Base-by-base conservation (phyloP, 164 flowering plant species). In the Nymphaea thermarum region DNA sequence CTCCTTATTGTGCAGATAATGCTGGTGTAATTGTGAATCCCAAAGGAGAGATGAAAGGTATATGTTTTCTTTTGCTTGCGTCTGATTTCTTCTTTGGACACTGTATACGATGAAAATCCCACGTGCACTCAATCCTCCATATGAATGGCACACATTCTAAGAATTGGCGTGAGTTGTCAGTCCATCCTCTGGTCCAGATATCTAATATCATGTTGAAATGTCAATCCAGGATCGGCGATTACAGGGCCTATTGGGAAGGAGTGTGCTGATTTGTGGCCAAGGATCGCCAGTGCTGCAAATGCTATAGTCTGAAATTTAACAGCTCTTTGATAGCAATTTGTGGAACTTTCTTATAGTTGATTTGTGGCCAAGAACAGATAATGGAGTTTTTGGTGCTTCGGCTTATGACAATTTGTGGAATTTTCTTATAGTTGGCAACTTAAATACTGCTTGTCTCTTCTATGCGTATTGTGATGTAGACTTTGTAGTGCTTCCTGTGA, bases 1-100 rank as follows among this genome's bases (percentile, higher is more conserved):
- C 47, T 68, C 5, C n/a, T 55, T 65, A 10, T 14, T 65, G 47
- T 43, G 55, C 47, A 65, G 67, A 64, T 41, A 65, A 67, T 55
- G 62, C 60, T 16, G 67, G 67, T 64, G 66, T 64, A 0, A 85
- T 86, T 7, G 94, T 86, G 65, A 86, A 86, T 63, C 91, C 94
- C 6, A 88, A 88, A 74, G 91, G 90, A 44, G 91, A 86, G 75
- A 88, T 88, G 95, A 86, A 88, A 82, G 91, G 91, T 88, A 80
- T 14, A 43, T 14, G 5, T 57, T 61, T 61, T 61, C 15, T 61
- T 47, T 47, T 47, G 36, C 36, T 47, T 47, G 12, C 4, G 2
- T 12, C 55, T 47, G 11, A 47, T 4, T 12, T 47, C 6, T 10
- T 45, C 53, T 10, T 45, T 45, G 53, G 53, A 45, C 36, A 25